Base-by-base conservation (phyloP, 352 stramenopile species). In the Globisporangium rhizosaccharum region DNA sequence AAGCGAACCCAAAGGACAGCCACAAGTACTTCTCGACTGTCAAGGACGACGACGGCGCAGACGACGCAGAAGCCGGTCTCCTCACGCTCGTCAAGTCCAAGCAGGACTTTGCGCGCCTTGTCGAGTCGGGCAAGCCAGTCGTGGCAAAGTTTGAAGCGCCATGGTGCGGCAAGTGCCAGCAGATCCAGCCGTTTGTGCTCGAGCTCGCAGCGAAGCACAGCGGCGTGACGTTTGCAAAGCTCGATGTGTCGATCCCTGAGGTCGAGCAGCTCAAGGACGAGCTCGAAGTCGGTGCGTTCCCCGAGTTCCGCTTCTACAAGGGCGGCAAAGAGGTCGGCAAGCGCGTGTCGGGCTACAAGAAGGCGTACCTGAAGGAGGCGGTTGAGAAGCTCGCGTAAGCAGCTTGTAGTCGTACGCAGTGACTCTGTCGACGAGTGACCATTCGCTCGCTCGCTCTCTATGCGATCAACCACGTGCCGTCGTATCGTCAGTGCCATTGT, bases 291-390 rank as follows among this genome's bases (percentile, higher is more conserved):
- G 77, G 83, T 23, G 82, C 75, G 50, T 82, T 88, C 68, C 85
- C 85, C n/a, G 77, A 86, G 61, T 94, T 94, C 75, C 82, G 72
- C 63, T 92, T 92, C 66, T 94, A 87, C 65, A 90, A 94, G 71
- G 67, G 70, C 54, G 82, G 85, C 67, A 90, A 92, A 62, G 77
- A 92, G 66, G 77, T 85, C 18, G 72, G 71, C 41, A 72, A 72
- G 61, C 85, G 85, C 51, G 71, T 92, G 41, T 80, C 79, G 17
- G 82, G 85, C 55, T 94, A 94, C 78, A 94, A 94, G 73, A 94
- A 92, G 76, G 76, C 71, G 14, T 68, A 79, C 59, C 65, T 94
- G 55, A 90, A 91, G 70, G 74, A 77, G 2, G 72, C 78, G 3
- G 85, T 92, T 20, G 61, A 82, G 48, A 80, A 88, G 58, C 69